A percentile compares a stretch with the other conserved stretches of the same genome.
These are phyloP conservation scores for Globisporangium alternatum DNA, from an alignment of 352 stramenopile genomes.

Conservation along the genomic window DNA sequence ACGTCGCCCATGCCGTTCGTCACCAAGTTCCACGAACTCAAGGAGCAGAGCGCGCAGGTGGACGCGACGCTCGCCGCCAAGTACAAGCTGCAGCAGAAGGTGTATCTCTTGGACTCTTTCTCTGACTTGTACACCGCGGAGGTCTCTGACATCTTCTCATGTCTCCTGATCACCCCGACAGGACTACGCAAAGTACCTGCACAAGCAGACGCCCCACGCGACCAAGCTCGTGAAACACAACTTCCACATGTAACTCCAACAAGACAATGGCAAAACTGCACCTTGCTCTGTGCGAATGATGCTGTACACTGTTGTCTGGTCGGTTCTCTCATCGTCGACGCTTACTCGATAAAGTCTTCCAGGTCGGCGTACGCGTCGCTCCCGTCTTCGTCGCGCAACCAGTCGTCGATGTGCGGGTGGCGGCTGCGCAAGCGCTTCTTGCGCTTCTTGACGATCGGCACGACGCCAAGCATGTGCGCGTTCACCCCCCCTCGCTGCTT, in stretches of 20 bases:
- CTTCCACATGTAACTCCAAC: conserved; percentile 28
- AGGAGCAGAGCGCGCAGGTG: conserved; percentile 27
- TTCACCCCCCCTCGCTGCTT: conserved; percentile 17
- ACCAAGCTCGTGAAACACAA: conserved; percentile 35
- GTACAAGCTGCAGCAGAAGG: conserved; percentile 49
- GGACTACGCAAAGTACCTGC: conserved; percentile 46
- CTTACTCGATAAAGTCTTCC: conserved; percentile 77
- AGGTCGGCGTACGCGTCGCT: conserved; percentile 67
- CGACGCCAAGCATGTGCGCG: conserved; percentile 41
- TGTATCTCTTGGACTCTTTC: conserved; percentile 11
- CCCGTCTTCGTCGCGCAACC: conserved; percentile 66
- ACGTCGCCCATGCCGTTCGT: conserved; percentile 4
- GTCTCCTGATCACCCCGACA: conserved; percentile 13
- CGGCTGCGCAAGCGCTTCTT: conserved; percentile 57
- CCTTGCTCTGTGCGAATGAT: not conserved
- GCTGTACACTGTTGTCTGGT: conserved; percentile 1
- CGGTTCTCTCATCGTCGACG: not conserved
- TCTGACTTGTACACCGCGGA: not conserved
- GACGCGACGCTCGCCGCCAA: conserved; percentile 31
- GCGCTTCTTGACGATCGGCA: conserved; percentile 55
- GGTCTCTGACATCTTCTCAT: not conserved
- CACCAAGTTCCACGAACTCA: conserved; percentile 31
- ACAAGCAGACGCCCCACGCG: conserved; percentile 27
- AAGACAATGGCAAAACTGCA: not conserved
- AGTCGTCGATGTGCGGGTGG: conserved; percentile 76